A percentile compares a stretch with the other conserved stretches of the same genome.
Evolutionary conservation across 371 early-diverging fungal species (phyloP).

Genomic region (Rhizomucor pusillus): DNA sequence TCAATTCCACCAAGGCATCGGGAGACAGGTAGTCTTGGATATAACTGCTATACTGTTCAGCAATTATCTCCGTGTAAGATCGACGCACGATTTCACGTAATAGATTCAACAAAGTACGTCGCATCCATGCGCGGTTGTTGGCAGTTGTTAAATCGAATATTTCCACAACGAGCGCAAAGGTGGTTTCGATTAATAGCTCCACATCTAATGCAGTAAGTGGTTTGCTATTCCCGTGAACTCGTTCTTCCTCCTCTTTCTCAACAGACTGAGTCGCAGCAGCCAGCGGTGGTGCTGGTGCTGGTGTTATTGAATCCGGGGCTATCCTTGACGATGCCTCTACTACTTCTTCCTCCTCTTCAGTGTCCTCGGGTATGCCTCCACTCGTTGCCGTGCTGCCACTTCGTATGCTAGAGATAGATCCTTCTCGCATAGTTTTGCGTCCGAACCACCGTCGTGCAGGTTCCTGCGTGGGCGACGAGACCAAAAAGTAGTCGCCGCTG

Average conservation of each 20-base stretch:
- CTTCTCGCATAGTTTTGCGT: slow-evolving; percentile 18
- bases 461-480: slow-evolving; percentile 15
- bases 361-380: slow-evolving; percentile 2
- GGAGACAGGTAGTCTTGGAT: slow-evolving; percentile 33
- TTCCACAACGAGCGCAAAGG: slow-evolving; percentile 44
- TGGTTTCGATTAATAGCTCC: slow-evolving; percentile 47
- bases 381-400: slow-evolving; percentile 7
- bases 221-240: slow-evolving; percentile 3
- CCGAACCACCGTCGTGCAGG: slow-evolving; percentile 13
- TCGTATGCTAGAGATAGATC: slow-evolving; percentile 24
- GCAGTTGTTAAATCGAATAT: slow-evolving; percentile 43
- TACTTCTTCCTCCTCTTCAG: neutral
- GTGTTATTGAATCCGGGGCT: too few species aligned
- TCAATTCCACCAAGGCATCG: slow-evolving; percentile 26
- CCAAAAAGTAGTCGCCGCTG: neutral
- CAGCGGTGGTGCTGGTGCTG: too few species aligned
- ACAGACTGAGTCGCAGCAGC: too few species aligned
- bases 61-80: slow-evolving; percentile 43
- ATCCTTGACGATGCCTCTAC: too few species aligned
- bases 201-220: slow-evolving; percentile 38
- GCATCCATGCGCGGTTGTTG: slow-evolving; percentile 50
- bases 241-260: neutral
- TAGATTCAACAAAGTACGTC: slow-evolving; percentile 39
- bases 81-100: slow-evolving; percentile 44
- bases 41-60: slow-evolving; percentile 37